Evolutionary conservation across 2,329 filamentous ascomycete genomes (phyloP).

Genomic region (Talaromyces sp.): DNA sequence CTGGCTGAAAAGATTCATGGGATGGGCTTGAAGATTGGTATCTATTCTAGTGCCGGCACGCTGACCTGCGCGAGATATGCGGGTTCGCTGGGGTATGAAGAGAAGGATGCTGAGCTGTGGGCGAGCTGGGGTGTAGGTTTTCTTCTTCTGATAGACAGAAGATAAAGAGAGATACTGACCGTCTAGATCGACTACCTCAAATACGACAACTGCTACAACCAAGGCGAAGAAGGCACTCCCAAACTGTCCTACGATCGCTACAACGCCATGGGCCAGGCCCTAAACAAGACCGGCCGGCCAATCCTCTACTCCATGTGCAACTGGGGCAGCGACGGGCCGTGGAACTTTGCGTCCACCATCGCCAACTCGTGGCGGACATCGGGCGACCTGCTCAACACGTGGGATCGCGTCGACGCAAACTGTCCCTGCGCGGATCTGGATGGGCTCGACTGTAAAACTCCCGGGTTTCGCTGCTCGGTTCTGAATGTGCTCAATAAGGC

Average conservation of each 20-base stretch:
- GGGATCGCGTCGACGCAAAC: constrained; percentile 38
- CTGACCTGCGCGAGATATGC: constrained; percentile 31
- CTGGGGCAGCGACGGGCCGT: constrained; percentile 50
- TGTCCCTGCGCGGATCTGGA: constrained; percentile 39
- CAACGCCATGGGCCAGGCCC: constrained; percentile 44
- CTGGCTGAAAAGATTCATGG: constrained; percentile 47
- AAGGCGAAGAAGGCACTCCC: constrained; percentile 47
- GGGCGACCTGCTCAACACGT: constrained; percentile 46
- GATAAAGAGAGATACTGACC: background rate
- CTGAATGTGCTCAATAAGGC: constrained; percentile 51
- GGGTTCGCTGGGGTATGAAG: constrained; percentile 48
- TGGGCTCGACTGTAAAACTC: constrained; percentile 39
- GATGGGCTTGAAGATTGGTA: constrained; percentile 49
- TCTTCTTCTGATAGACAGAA: background rate
- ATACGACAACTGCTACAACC: constrained; percentile 56
- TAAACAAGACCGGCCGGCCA: constrained; percentile 43
- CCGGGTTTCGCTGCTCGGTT: constrained; percentile 46
- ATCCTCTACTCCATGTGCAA: constrained; percentile 48
- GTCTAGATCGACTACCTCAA: constrained; percentile 43
- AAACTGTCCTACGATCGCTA: constrained; percentile 45
- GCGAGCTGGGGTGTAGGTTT: constrained; percentile 47
- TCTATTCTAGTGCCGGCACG: constrained; percentile 43
- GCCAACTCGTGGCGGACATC: constrained; percentile 45
- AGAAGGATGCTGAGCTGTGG: constrained; percentile 49
- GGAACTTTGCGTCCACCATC: constrained; percentile 45